Evolutionary conservation across 192 early-diverging fungal species (phyloP).

Genomic region (Mortierella antarctica): DNA sequence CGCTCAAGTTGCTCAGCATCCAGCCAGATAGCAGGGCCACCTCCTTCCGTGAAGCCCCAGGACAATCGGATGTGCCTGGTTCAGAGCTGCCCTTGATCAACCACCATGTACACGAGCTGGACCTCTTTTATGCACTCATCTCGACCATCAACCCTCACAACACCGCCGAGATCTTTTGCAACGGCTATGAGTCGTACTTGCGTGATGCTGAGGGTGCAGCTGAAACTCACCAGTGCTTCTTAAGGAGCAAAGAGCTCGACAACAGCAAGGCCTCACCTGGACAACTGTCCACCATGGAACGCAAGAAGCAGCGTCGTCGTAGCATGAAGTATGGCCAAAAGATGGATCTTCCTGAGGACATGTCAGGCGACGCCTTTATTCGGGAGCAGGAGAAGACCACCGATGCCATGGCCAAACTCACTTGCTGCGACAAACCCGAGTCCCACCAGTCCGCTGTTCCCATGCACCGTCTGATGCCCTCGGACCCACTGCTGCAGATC

Average conservation of each 20-base stretch:
- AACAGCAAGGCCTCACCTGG: conserved; percentile 24
- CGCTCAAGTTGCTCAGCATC: conserved; percentile 80
- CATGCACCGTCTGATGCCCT: conserved; percentile 62
- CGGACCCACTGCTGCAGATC: conserved; percentile 75
- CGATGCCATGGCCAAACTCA: conserved; percentile 22
- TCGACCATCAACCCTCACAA: conserved; percentile 62
- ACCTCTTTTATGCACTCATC: conserved; percentile 68
- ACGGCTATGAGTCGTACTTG: conserved; percentile 67
- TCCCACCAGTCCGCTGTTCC: conserved; percentile 22
- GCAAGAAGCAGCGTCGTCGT: conserved; percentile 55
- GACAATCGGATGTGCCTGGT: conserved; percentile 15
- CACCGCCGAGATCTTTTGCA: conserved; percentile 61
- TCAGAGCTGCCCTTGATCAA: conserved; percentile 54
- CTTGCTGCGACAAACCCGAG: conserved; percentile 24
- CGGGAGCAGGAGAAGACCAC: conserved; percentile 26
- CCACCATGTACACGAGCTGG: conserved; percentile 68
- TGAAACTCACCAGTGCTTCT: conserved; percentile 63
- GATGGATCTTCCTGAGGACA: conserved; percentile 46
- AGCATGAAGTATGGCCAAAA: conserved; percentile 64
- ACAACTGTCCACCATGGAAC: conserved; percentile 42
- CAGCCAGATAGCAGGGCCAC: conserved; percentile 65
- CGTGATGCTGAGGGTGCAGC: conserved; percentile 62
- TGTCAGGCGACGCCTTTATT: conserved; percentile 35
- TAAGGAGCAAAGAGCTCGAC: conserved; percentile 50
- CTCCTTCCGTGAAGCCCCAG: conserved; percentile 44